phyloP scores from a whole-genome alignment of 306 rosid species.

The Aeschynomene evenia region DNA sequence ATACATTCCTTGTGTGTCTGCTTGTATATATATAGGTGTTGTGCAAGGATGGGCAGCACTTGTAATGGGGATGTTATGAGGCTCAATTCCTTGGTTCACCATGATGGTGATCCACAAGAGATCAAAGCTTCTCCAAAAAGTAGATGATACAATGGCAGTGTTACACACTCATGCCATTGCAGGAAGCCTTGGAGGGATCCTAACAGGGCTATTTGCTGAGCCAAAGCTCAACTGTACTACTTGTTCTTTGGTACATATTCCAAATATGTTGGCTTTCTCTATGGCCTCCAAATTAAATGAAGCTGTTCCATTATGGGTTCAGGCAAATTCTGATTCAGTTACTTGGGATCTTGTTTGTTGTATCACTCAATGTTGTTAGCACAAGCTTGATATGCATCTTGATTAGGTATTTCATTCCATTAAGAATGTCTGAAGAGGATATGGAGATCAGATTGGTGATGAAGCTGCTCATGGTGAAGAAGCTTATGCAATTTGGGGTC shows the following conservation, averaged over 20 bases:
- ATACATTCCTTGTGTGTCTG: too few species aligned
- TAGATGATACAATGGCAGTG: slow-evolving; percentile 56
- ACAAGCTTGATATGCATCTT: slow-evolving; percentile 49
- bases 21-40: too few species aligned
- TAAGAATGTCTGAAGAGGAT: slow-evolving; percentile 53
- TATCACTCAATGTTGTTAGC: slow-evolving; percentile 27
- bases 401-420: slow-evolving; percentile 24
- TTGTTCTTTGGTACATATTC: slow-evolving; percentile 6
- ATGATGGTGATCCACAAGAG: slow-evolving; percentile 42
- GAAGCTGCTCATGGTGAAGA: slow-evolving; percentile 61
- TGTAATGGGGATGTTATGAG: slow-evolving; percentile 44
- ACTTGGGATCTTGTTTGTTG: slow-evolving; percentile 37
- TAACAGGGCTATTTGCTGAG: slow-evolving; percentile 47
- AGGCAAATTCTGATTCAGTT: slow-evolving; percentile 41
- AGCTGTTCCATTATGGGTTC: background rate
- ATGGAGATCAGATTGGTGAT: slow-evolving; percentile 57
- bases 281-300: slow-evolving; percentile 31
- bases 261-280: slow-evolving; percentile 42
- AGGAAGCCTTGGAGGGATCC: slow-evolving; percentile 49
- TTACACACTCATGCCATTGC: slow-evolving; percentile 55
- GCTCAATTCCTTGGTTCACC: slow-evolving; percentile 51
- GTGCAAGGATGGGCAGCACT: slow-evolving; percentile 60
- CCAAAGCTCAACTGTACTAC: slow-evolving; percentile 33
- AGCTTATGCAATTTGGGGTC: slow-evolving; percentile 60
- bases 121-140: background rate